Base-by-base conservation (phyloP, 2,329 filamentous ascomycete genomes). In the Epichloe uncinata region DNA sequence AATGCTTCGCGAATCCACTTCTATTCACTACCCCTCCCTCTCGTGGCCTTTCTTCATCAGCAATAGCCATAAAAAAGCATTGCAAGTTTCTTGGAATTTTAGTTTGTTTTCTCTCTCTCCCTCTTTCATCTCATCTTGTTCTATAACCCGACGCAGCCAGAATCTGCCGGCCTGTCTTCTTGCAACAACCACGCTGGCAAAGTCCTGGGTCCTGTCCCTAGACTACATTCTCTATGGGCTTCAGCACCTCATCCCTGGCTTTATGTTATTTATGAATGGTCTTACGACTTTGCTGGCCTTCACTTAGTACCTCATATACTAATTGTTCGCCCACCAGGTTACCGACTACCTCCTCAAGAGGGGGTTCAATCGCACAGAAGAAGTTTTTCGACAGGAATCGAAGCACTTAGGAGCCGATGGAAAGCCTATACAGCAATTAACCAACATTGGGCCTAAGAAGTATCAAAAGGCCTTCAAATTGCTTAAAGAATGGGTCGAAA, bases 321-420 rank as follows among this genome's bases (percentile, higher is more conserved):
- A 55, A 61, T 22, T 26, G 11, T 6, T 15, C 13, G 2, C 11
- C 18, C 2, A 33, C 3, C 53, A 81, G 78, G 78, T 98, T 3
- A 90, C 95, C 8, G 93, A 98, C 59, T 98, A 98, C 65, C 75
- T 98, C 1, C 80, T 89, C 2, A 98, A 98, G 66, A 90, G 96
- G 57, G 93, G 93, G 0, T 98, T 96, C 67, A 89, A 83, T 49
- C 79, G 85, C 22, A 97, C 93, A 1, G 93, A 98, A 66, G 87
- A 91, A 18, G 87, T 93, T 63, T 86, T 98, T 48, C 81, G 93
- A 42, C 85, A 88, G 65, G 93, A 98, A 66, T 95, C 90, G 1
- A 82, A 86, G 22, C 82, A 89, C 57, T 76, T 93, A 41, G 87
- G 91, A 50, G 77, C 84, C 20, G 87, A 89, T 63, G 90, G 89